A percentile compares a stretch with the other conserved stretches of the same genome.
Conservation (phyloP, 2,329 filamentous ascomycete species). For the Macroventuria anomochaeta region DNA sequence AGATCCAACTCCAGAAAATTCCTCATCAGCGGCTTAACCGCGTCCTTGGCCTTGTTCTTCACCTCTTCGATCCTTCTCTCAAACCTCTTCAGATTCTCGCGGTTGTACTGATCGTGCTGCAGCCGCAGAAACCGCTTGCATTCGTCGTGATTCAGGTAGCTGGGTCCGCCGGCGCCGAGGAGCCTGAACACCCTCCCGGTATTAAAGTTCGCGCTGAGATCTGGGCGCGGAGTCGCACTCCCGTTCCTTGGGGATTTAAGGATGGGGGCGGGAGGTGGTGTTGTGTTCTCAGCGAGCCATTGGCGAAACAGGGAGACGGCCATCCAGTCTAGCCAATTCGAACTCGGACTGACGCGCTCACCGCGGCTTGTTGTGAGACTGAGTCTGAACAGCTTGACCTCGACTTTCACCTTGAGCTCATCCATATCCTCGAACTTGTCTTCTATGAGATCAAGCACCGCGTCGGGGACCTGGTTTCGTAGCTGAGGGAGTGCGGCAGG, state of each 20-base stretch:
- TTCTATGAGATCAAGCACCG: constrained; percentile 87
- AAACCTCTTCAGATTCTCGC: constrained; percentile 85
- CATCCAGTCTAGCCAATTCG: constrained; percentile 87
- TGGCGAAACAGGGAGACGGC: constrained; percentile 86
- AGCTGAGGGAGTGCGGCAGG: constrained; percentile 80
- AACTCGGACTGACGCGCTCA: constrained; percentile 80
- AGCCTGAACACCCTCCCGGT: constrained; percentile 78
- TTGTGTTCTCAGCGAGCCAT: constrained; percentile 91
- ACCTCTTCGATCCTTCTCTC: constrained; percentile 89
- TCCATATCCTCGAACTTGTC: constrained; percentile 94
- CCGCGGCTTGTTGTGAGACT: constrained; percentile 79
- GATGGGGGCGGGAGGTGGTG: constrained; percentile 67
- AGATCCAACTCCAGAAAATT: constrained; percentile 84
- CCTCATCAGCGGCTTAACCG: constrained; percentile 84
- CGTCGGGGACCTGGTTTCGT: constrained; percentile 70
- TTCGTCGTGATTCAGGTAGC: constrained; percentile 83
- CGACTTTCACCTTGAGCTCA: constrained; percentile 79
- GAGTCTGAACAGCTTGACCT: constrained; percentile 81
- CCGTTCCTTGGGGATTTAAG: constrained; percentile 49
- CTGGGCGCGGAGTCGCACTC: constrained; percentile 20
- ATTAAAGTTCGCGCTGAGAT: constrained; percentile 53
- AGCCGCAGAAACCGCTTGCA: constrained; percentile 90
- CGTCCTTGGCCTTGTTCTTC: constrained; percentile 80
- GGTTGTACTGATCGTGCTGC: constrained; percentile 79
- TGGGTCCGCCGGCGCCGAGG: constrained; percentile 68